phyloP scores from a whole-genome alignment of 805 yeast genomes.

The Pichia gijzeniarum region DNA sequence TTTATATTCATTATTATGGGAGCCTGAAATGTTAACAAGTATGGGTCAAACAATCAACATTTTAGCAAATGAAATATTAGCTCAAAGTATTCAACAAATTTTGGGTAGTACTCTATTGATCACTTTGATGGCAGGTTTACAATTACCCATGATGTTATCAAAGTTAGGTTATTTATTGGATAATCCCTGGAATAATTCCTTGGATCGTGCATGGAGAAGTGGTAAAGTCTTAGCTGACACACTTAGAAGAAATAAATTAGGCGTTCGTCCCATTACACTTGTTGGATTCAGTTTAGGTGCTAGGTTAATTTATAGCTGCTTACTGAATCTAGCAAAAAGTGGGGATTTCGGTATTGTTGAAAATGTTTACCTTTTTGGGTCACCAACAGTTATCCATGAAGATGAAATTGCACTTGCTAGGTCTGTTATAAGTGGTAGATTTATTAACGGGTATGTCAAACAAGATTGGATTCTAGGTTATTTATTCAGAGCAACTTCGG shows the following conservation, averaged over 20 bases:
- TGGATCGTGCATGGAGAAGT: slow-evolving; percentile 96
- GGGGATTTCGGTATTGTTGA: slow-evolving; percentile 88
- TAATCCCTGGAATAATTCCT: slow-evolving; percentile 96
- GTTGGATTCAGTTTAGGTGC: slow-evolving; percentile 95
- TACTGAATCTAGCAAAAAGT: slow-evolving; percentile 74
- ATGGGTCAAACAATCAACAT: slow-evolving; percentile 95
- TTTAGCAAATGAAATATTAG: slow-evolving; percentile 86
- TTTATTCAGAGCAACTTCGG: slow-evolving; percentile 89
- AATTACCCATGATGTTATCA: slow-evolving; percentile 85
- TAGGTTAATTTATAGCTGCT: slow-evolving; percentile 83
- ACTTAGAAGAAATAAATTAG: slow-evolving; percentile 76
- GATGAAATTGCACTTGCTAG: slow-evolving; percentile 76
- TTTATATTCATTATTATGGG: slow-evolving; percentile 87
- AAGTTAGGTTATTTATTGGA: slow-evolving; percentile 85
- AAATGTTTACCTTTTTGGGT: slow-evolving; percentile 80
- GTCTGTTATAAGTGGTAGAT: slow-evolving; percentile 83
- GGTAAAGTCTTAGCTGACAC: slow-evolving; percentile 91
- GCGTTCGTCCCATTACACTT: slow-evolving; percentile 85
- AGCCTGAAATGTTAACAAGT: slow-evolving; percentile 92
- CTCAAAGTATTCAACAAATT: slow-evolving; percentile 92
- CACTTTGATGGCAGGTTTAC: slow-evolving; percentile 88
- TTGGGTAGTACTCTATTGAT: slow-evolving; percentile 85
- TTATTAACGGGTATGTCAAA: slow-evolving; percentile 83
- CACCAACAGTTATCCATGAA: slow-evolving; percentile 73
- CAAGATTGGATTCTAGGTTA: slow-evolving; percentile 97